Percentiles rank a stretch among this genome's conserved stretches.
These are phyloP conservation scores for Ophiosphaerella herpotricha DNA, from an alignment of 2,329 filamentous ascomycete species.

Conservation along the genomic window DNA sequence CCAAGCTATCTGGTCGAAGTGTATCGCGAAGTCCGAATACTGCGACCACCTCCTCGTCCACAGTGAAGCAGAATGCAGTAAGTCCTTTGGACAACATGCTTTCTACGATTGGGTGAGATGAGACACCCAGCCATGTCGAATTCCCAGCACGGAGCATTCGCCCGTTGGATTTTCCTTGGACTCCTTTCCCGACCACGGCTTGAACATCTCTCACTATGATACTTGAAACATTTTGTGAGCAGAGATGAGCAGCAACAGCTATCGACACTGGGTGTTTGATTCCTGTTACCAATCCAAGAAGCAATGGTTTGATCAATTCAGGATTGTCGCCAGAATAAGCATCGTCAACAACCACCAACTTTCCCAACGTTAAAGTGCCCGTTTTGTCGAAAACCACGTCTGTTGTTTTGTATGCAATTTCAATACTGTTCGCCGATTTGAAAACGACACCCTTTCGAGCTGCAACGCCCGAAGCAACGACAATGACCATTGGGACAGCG, in stretches of 20 bases:
- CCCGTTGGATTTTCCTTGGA: constrained; percentile 46
- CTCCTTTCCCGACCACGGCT: constrained; percentile 50
- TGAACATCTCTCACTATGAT: constrained; percentile 26
- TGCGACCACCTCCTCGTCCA: constrained; percentile 50
- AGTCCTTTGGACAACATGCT: constrained; percentile 20
- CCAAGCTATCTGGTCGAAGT: constrained; percentile 56
- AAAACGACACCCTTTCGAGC: constrained; percentile 71
- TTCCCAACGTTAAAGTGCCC: constrained; percentile 70
- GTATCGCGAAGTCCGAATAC: constrained; percentile 57
- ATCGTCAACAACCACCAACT: constrained; percentile 47
- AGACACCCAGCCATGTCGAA: constrained; percentile 52
- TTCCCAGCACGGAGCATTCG: constrained; percentile 52
- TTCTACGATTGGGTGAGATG: constrained; percentile 52
- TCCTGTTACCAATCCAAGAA: constrained; percentile 48
- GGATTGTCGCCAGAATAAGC: constrained; percentile 19
- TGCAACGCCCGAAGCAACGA: constrained; percentile 70
- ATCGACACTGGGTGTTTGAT: constrained; percentile 59
- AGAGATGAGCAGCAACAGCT: constrained; percentile 53
- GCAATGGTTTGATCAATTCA: constrained; percentile 7
- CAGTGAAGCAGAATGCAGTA: constrained; percentile 59
- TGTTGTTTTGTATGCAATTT: constrained; percentile 63
- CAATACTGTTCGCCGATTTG: constrained; percentile 67
- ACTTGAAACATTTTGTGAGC: constrained; percentile 10
- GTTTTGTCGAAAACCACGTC: constrained; percentile 83
- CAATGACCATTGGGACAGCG: constrained; percentile 79